Evolutionary conservation across 805 yeast species (phyloP).

Genomic region (Candida vaughaniae): DNA sequence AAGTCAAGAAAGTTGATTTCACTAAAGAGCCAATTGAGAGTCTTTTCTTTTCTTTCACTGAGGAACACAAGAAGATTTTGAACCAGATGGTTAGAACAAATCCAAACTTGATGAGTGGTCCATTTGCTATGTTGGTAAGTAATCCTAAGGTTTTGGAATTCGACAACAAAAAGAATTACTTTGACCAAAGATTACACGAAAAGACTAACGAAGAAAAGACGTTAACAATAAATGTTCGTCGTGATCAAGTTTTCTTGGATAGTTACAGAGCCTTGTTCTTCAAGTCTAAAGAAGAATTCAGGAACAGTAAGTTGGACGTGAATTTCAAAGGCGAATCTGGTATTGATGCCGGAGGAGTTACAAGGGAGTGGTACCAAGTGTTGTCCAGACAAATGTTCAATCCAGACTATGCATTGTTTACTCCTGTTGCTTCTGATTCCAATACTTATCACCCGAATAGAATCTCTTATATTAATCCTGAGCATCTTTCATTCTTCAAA

Average conservation of each 20-base stretch:
- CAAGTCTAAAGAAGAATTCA: slow-evolving; percentile 71
- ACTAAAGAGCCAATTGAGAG: slow-evolving; percentile 73
- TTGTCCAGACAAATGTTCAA: slow-evolving; percentile 92
- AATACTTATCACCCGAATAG: slow-evolving; percentile 96
- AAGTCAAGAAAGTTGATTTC: slow-evolving; percentile 63
- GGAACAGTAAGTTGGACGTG: slow-evolving; percentile 70
- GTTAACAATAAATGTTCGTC: slow-evolving; percentile 66
- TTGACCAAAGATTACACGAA: slow-evolving; percentile 68
- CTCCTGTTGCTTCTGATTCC: slow-evolving; percentile 87
- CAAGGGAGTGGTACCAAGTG: slow-evolving; percentile 97
- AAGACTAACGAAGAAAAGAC: slow-evolving; percentile 44
- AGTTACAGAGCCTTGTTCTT: slow-evolving; percentile 81
- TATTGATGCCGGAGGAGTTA: slow-evolving; percentile 97
- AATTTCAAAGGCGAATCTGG: slow-evolving; percentile 93
- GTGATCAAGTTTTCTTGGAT: slow-evolving; percentile 90
- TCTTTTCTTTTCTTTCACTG: slow-evolving; percentile 82
- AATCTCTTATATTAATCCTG: slow-evolving; percentile 89
- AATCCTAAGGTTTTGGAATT: slow-evolving; percentile 90
- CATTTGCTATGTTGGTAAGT: slow-evolving; percentile 83
- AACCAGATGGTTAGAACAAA: slow-evolving; percentile 90
- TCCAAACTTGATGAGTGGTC: slow-evolving; percentile 94
- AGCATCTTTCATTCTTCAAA: slow-evolving; percentile 87
- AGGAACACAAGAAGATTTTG: slow-evolving; percentile 80
- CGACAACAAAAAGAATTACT: slow-evolving; percentile 87
- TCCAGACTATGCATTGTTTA: slow-evolving; percentile 88